Evolutionary conservation across 2,329 filamentous ascomycete species (phyloP), one percentile per base, ranked within the genome.

Genomic region (Xylaria sp.): DNA sequence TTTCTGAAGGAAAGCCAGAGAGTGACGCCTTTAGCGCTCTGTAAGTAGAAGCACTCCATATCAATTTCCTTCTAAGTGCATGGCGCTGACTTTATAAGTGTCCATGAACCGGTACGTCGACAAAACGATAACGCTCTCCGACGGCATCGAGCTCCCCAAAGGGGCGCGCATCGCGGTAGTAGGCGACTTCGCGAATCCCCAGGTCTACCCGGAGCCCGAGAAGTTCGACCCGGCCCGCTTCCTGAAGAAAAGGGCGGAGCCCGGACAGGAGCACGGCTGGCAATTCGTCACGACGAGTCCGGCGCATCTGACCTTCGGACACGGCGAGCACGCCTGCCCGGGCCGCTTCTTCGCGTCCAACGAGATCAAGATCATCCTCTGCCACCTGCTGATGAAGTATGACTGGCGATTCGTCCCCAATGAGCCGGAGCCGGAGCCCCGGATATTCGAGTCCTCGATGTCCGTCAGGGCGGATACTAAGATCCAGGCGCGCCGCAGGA

Each of bases 1-100:
- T 82, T 83, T 66, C 52, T 83, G 58, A 83, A 82, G 69, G 82
- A 83, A 70, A 78, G 78, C 15, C 76, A 80, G 63, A 73, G 81
- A 23, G 10, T 78, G 4, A 73, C 69, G 1, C 81, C 81, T 1
- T 71, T 79, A 34, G 44, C 55, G 2, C 7, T 66, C 6, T 64
- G 79, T 81, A 75, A 65, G 77, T 72, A 37, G 18, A 55, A 46
- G 3, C 23, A n/a, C 13, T 15, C 31, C 7, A 18, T 7, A 12
- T 23, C 18, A 15, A 1, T n/a, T 46, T 15, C 2, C 8, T n/a
- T n/a, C 9, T 18, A 4, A 8, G 4, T 23, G 12, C 13, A 55
- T n/a, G 52, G 62, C 65, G 66, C 50, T 64, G 12, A 61, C 44
- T 41, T 10, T 12, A 39, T 7, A 72, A 78, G 77, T 69, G 31